A percentile compares a stretch with the other conserved stretches of the same genome.
These are phyloP conservation scores for Aspergillus quadricinctus DNA, from an alignment of 2,329 filamentous ascomycete species.

Conservation along the genomic window DNA sequence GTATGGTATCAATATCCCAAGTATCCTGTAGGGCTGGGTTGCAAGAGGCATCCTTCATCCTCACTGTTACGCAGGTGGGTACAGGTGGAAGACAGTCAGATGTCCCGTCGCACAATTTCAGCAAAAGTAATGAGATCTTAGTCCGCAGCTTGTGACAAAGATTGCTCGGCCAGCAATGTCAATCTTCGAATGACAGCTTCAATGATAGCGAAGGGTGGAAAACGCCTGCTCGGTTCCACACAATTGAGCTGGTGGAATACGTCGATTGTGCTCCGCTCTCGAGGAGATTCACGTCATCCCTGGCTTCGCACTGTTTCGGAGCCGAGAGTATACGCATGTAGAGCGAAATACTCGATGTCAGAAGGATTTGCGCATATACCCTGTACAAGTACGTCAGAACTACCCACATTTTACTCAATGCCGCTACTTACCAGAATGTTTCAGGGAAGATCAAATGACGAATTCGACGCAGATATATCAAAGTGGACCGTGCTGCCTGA, in stretches of 20 bases:
- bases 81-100: neutral
- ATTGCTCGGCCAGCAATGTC: neutral
- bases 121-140: neutral
- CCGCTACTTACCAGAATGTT: slow-evolving; percentile 17
- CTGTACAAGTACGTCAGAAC: neutral
- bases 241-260: neutral
- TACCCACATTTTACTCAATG: neutral
- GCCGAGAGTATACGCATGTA: slow-evolving; percentile 12
- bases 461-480: slow-evolving; percentile 18
- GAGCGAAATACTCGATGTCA: slow-evolving; percentile 15
- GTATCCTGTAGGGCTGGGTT: neutral
- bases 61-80: neutral
- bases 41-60: no score
- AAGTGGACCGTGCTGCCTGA: slow-evolving; percentile 19
- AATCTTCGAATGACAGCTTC: slow-evolving; percentile 7
- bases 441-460: slow-evolving; percentile 14
- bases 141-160: neutral
- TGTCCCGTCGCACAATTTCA: neutral
- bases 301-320: slow-evolving; percentile 1
- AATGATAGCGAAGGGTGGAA: slow-evolving; percentile 15
- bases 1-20: neutral
- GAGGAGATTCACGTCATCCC: slow-evolving; percentile 12
- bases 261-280: slow-evolving; percentile 9
- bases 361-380: slow-evolving; percentile 21
- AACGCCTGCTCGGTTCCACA: neutral